These are phyloP conservation scores for Apiospora rasikravindrae DNA, from an alignment of 2,329 filamentous ascomycete species.

Conservation along the genomic window DNA sequence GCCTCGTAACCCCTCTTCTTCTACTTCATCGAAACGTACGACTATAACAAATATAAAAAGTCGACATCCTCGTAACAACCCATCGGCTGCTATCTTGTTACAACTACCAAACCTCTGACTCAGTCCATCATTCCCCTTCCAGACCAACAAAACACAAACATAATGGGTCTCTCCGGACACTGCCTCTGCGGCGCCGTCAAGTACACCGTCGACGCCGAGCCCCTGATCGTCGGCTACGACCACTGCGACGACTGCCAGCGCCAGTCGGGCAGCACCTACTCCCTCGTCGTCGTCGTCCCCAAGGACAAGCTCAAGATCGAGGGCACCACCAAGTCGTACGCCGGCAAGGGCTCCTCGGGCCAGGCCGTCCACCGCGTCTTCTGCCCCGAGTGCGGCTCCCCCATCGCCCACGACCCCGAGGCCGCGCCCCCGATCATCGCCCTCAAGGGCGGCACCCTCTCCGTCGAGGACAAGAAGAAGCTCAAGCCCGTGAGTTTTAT, in stretches of 20 bases:
- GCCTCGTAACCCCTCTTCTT: background rate
- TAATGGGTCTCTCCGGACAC: constrained; percentile 70
- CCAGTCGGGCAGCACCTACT: constrained; percentile 72
- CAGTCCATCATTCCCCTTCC: background rate
- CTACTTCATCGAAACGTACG: background rate
- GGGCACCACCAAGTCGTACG: constrained; percentile 69
- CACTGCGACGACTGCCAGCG: constrained; percentile 78
- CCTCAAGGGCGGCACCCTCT: constrained; percentile 70
- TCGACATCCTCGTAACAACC: background rate
- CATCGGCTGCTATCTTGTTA: background rate
- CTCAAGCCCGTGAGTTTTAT: constrained; percentile 63
- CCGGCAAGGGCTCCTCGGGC: constrained; percentile 64
- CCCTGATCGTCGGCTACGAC: constrained; percentile 62
- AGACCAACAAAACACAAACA: background rate
- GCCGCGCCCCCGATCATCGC: constrained; percentile 73
- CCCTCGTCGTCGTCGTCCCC: constrained; percentile 68
- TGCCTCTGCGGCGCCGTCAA: constrained; percentile 75
- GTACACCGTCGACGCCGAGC: constrained; percentile 58
- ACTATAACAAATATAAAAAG: background rate
- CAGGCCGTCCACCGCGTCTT: constrained; percentile 71
- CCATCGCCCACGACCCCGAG: constrained; percentile 73
- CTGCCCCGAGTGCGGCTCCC: constrained; percentile 72
- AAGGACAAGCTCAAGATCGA: constrained; percentile 69
- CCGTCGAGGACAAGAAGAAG: constrained; percentile 67
- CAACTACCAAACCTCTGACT: background rate